Evolutionary conservation across 768 basidiomycete species (phyloP).

Genomic region (Nidula microcarpa): DNA sequence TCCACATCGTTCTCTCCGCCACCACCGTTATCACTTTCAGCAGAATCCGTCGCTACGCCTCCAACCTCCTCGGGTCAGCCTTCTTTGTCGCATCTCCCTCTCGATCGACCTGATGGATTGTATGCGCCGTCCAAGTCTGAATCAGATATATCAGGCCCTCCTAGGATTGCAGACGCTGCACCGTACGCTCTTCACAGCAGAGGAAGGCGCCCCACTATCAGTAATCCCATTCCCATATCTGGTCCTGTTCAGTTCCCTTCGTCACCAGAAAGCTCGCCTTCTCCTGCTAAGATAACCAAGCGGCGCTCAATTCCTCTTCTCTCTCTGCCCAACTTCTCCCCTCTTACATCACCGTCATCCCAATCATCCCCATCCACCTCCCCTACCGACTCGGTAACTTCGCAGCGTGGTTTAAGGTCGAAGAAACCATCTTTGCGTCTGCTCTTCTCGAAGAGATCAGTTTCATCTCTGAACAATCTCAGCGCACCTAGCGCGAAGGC

Average conservation of each 20-base stretch:
- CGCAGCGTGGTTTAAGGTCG: constrained; percentile 20
- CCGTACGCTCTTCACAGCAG: constrained; percentile 15
- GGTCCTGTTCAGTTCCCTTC: constrained; percentile 45
- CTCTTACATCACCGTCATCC: constrained; percentile 9
- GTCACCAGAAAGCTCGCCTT: constrained; percentile 11
- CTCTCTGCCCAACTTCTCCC: constrained; percentile 32
- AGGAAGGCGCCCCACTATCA: constrained; percentile 20
- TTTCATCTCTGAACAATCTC: constrained; percentile 35
- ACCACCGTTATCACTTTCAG: constrained; percentile 54
- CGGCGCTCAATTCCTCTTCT: constrained; percentile 36
- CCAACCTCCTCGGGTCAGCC: constrained; percentile 49
- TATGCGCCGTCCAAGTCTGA: constrained; percentile 16
- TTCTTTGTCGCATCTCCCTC: constrained; percentile 32
- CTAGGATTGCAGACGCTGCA: constrained; percentile 23
- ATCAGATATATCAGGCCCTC: constrained; percentile 17
- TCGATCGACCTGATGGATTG: constrained; percentile 14
- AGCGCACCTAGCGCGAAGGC: constrained; percentile 17
- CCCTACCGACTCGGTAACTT: constrained; percentile 17
- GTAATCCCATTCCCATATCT: constrained; percentile 23
- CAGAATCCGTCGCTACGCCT: constrained; percentile 57
- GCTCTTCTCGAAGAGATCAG: constrained; percentile 63
- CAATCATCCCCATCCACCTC: constrained; percentile 5
- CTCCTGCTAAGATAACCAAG: constrained; percentile 16
- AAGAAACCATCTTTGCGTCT: constrained; percentile 72
- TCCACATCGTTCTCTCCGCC: constrained; percentile 18